A percentile compares a stretch with the other conserved stretches of the same genome.
phyloP scores from a whole-genome alignment of 352 stramenopile genomes.

The Elongisporangium prolatum region DNA sequence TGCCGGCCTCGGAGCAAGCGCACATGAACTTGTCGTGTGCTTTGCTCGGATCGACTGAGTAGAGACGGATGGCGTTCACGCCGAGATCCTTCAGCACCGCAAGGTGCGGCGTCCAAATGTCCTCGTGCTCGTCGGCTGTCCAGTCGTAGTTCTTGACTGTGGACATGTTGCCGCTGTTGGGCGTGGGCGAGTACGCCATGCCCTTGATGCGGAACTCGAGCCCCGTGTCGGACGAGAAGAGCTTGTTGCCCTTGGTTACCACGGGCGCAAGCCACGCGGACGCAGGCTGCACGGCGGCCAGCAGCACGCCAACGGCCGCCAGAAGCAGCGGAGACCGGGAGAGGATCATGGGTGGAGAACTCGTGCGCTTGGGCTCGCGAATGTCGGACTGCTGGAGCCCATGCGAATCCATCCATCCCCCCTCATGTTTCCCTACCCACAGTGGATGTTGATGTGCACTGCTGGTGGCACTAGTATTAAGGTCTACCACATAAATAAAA shows the following conservation, averaged over 20 bases:
- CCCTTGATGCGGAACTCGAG: conserved; percentile 34
- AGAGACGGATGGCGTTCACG: conserved; percentile 31
- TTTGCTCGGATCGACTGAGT: conserved; percentile 25
- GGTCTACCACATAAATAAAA: background rate
- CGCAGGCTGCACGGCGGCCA: conserved; percentile 1
- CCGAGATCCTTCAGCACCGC: conserved; percentile 22
- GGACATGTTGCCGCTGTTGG: conserved; percentile 21
- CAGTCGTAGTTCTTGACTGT: conserved; percentile 27
- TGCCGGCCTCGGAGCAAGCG: conserved; percentile 22
- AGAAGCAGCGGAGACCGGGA: background rate
- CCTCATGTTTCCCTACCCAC: too few species aligned
- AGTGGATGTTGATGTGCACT: background rate
- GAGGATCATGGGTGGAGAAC: background rate
- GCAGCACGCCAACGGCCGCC: background rate
- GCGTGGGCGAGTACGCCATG: conserved; percentile 31
- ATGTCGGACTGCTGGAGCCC: background rate
- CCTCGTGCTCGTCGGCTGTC: conserved; percentile 24
- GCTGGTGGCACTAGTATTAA: background rate
- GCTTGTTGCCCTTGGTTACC: conserved; percentile 47
- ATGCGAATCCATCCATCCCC: background rate
- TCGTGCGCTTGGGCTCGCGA: background rate
- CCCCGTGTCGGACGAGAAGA: conserved; percentile 47
- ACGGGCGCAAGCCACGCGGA: conserved; percentile 14
- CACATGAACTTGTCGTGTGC: conserved; percentile 40
- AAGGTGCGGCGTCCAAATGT: conserved; percentile 21